Conservation (phyloP, 441 rosid genomes). For the Erodium chrysanthum region DNA sequence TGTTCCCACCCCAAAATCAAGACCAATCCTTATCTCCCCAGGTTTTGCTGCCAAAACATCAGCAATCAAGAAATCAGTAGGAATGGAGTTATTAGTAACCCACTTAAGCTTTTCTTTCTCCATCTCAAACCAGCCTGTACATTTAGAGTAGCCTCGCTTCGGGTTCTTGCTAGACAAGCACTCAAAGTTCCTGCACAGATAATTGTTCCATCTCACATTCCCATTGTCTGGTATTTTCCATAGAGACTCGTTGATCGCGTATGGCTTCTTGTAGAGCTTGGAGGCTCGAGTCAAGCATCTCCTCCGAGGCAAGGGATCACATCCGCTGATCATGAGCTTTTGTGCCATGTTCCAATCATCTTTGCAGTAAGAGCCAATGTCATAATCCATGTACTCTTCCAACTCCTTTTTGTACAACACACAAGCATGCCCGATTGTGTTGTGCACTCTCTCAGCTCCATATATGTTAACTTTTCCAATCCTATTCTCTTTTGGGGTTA, state of each 20-base stretch:
- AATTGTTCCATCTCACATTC: slow-evolving; percentile 72
- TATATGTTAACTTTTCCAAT: slow-evolving; percentile 51
- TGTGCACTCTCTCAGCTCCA: slow-evolving; percentile 52
- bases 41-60: slow-evolving; percentile 58
- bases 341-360: slow-evolving; percentile 82
- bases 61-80: slow-evolving; percentile 40
- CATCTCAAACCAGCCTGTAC: slow-evolving; percentile 80
- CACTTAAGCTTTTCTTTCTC: slow-evolving; percentile 66
- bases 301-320: slow-evolving; percentile 79
- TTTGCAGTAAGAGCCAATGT: slow-evolving; percentile 67
- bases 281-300: slow-evolving; percentile 77
- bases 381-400: slow-evolving; percentile 76
- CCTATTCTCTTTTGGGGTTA: slow-evolving; percentile 55
- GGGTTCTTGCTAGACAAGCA: slow-evolving; percentile 61
- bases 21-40: slow-evolving; percentile 52
- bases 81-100: slow-evolving; percentile 40
- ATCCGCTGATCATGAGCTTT: slow-evolving; percentile 55
- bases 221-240: slow-evolving; percentile 75
- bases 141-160: slow-evolving; percentile 57
- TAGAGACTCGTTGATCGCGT: slow-evolving; percentile 60
- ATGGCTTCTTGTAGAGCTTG: slow-evolving; percentile 62
- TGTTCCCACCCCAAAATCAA: slow-evolving; percentile 61
- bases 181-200: slow-evolving; percentile 59
- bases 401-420: slow-evolving; percentile 53
- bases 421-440: slow-evolving; percentile 74